These are phyloP conservation scores for Adansonia gregorii DNA, from an alignment of 441 rosid genomes.

Conservation along the genomic window DNA sequence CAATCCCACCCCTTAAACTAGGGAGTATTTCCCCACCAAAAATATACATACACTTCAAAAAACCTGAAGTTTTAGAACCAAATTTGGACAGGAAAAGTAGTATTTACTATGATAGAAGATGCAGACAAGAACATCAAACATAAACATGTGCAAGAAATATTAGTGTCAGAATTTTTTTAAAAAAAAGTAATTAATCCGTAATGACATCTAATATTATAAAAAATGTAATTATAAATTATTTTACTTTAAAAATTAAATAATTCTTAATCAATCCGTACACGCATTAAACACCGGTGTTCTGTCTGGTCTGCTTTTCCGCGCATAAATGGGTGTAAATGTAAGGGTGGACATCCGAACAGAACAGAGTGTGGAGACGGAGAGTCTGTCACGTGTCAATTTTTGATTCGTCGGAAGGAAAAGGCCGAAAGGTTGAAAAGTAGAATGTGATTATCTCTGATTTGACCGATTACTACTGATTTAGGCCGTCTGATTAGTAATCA, in stretches of 20 bases:
- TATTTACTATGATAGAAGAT: neutral
- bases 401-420: neutral
- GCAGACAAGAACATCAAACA: neutral
- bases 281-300: too few species aligned
- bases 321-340: neutral
- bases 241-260: too few species aligned
- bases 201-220: too few species aligned
- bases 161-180: too few species aligned
- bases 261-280: too few species aligned
- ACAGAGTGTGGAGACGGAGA: neutral
- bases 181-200: neutral
- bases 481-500: neutral
- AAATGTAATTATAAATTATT: too few species aligned
- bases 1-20: too few species aligned
- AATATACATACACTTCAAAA: too few species aligned
- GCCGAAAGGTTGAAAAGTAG: neutral
- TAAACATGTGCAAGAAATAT: neutral
- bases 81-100: neutral
- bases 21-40: neutral
- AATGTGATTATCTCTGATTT: neutral
- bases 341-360: neutral
- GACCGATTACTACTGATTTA: neutral
- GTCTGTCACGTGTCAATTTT: neutral
- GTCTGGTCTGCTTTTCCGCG: neutral
- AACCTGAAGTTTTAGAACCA: too few species aligned